Evolutionary conservation across 805 yeast genomes (phyloP), one percentile per base, ranked within the genome.

Genomic region (Lachancea sp.): DNA sequence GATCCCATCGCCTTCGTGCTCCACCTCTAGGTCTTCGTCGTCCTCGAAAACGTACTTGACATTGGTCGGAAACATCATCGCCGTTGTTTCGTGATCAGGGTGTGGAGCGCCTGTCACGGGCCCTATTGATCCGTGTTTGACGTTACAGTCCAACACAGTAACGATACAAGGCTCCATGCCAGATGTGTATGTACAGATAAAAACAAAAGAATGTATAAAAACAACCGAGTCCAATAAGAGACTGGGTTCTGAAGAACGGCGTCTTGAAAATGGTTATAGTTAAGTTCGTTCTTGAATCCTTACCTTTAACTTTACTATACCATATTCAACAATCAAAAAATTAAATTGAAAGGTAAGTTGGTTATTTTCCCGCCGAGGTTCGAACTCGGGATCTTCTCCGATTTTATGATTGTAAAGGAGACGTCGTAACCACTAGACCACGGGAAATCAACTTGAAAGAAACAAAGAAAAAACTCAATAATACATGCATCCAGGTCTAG

Each of bases 301-400:
- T n/a, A n/a, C n/a, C n/a, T n/a, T n/a, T n/a, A n/a, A n/a, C n/a
- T n/a, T n/a, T n/a, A n/a, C n/a, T n/a, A n/a, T n/a, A n/a, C n/a
- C n/a, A n/a, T n/a, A n/a, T n/a, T n/a, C n/a, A n/a, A n/a, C n/a
- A 13, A 29, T 7, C 4, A 13, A 7, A 13, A 12, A 13, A 29
- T 22, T 22, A 6, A 22, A 6, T 22, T 22, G 13, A 7, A 42
- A 27, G 26, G 17, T 34, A 53, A 47, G 49, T 33, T 33, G 17
- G 13, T 15, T 42, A 25, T 62, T 64, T 59, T 59, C 62, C 67
- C 57, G 58, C 66, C 63, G 67, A 59, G 67, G 67, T 53, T 63
- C 59, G 67, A 63, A 63, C 67, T 59, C 67, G 65, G 66, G 67
- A 62, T 56, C 67, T 63, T 63, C 67, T 62, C 67, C 67, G 67